Percentiles rank a stretch among this genome's conserved stretches.
phyloP scores from a whole-genome alignment of 805 yeast species.

The Candida lessepsii region DNA sequence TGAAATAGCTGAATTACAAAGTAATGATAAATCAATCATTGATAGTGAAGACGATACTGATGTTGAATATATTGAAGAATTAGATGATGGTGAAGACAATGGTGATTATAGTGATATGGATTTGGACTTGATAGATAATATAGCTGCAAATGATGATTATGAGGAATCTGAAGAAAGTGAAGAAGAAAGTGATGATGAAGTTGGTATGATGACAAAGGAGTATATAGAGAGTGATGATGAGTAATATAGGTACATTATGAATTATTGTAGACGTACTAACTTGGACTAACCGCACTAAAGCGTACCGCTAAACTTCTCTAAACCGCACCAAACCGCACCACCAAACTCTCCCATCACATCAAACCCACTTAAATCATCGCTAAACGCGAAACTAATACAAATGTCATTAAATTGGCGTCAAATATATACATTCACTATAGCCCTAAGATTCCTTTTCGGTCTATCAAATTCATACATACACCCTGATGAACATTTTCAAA shows the following conservation, averaged over 20 bases:
- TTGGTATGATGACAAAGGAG: constrained; percentile 9
- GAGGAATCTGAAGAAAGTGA: constrained; percentile 15
- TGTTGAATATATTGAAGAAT: constrained; percentile 72
- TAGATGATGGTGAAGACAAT: constrained; percentile 44
- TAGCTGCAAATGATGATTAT: constrained; percentile 20
- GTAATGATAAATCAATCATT: constrained; percentile 16
- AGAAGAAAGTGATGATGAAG: constrained; percentile 12
- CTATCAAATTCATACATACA: constrained; percentile 83
- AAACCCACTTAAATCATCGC: no score
- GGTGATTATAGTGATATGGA: constrained; percentile 11
- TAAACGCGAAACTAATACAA: no score
- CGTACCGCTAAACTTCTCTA: no score
- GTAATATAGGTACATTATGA: neutral
- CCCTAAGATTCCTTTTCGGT: constrained; percentile 54
- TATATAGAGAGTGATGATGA: constrained; percentile 9
- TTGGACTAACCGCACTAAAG: no score
- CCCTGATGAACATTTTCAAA: constrained; percentile 97
- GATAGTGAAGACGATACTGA: constrained; percentile 42
- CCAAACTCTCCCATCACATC: no score
- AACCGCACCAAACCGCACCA: no score
- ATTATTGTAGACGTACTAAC: no score
- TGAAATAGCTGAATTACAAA: constrained; percentile 41
- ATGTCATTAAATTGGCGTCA: constrained; percentile 44
- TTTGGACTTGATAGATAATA: constrained; percentile 8
- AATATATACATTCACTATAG: constrained; percentile 44